Evolutionary conservation across 768 basidiomycete genomes (phyloP).

Genomic region (Pisolithus orientalis): DNA sequence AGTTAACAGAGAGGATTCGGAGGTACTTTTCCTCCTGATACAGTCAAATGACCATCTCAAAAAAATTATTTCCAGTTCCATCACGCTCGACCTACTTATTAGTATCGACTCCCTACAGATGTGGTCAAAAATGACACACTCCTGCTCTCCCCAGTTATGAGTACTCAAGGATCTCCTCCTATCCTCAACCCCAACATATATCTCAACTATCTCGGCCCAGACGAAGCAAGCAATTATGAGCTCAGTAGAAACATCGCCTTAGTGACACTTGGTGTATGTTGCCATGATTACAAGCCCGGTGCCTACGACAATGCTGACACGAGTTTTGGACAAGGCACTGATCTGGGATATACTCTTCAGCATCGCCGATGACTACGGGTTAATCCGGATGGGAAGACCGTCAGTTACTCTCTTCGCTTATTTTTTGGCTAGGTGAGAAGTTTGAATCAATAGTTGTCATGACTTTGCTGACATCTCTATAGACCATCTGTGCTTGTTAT

Average conservation of each 20-base stretch:
- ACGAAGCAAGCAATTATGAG: neutral
- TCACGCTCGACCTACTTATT: too few relatives aligned
- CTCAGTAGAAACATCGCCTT: neutral
- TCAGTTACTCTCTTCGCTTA: constrained; percentile 17
- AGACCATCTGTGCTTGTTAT: constrained; percentile 10
- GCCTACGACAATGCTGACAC: constrained; percentile 1
- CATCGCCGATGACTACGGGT: constrained; percentile 12
- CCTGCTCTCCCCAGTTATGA: too few relatives aligned
- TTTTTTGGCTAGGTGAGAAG: constrained; percentile 16
- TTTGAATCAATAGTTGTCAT: neutral
- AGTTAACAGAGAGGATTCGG: too few relatives aligned
- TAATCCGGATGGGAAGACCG: constrained; percentile 10
- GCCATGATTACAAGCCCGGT: neutral
- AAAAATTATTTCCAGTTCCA: too few relatives aligned
- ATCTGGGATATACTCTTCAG: constrained; percentile 22
- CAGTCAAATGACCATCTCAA: too few relatives aligned
- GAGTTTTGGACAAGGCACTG: constrained; percentile 11
- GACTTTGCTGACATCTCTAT: constrained; percentile 3
- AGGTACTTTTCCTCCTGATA: too few relatives aligned
- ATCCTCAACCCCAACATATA: neutral
- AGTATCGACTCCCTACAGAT: too few relatives aligned
- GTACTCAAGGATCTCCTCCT: neutral
- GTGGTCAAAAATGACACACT: too few relatives aligned
- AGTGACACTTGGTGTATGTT: neutral
- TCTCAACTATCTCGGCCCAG: neutral